Base-by-base conservation (phyloP, 306 rosid genomes). In the Gastrolobium villosum region DNA sequence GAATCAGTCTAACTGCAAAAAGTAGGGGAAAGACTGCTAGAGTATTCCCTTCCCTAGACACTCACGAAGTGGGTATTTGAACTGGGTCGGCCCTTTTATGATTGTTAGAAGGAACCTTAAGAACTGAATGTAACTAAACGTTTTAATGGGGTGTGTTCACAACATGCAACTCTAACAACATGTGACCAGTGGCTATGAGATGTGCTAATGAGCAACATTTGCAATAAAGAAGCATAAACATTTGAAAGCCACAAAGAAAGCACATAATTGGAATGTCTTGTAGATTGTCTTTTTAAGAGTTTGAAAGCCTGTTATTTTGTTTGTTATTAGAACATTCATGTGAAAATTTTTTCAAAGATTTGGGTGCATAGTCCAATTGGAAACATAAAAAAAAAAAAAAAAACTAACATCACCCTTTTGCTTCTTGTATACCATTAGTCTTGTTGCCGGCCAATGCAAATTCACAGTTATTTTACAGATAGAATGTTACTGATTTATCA, bases 381-480 rank as follows among this genome's bases (percentile, higher is more conserved):
- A 54, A 70, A 71, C 49, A 72, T 46, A 49, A 78, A 72, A 72
- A 62, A 66, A n/a, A n/a, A n/a, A n/a, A n/a, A 54, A 53, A n/a
- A 57, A 54, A 69, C 26, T 32, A 28, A 36, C 40, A 71, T 52
- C 39, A 45, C 20, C 63, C 20, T 14, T 44, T 34, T 56, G 48
- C 28, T 80, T 61, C 49, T 55, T 65, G 76, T 36, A 30, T 36
- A 37, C 14, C 44, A 14, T 61, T 5, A n/a, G 69, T n/a, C 10
- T 40, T 72, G 70, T 68, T 80, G 84, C 85, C 79, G 84, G 82
- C 84, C 79, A 71, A 70, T 75, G 84, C 66, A 64, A 70, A 2
- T 35, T 44, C 52, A 41, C 44, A 3, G 39, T 15, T 41, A 67
- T 55, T 39, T 55, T 41, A 39, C 62, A 64, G 40, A 45, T 40